Base-by-base conservation (phyloP, 2,329 filamentous ascomycete species). In the Alternaria metachromatica region DNA sequence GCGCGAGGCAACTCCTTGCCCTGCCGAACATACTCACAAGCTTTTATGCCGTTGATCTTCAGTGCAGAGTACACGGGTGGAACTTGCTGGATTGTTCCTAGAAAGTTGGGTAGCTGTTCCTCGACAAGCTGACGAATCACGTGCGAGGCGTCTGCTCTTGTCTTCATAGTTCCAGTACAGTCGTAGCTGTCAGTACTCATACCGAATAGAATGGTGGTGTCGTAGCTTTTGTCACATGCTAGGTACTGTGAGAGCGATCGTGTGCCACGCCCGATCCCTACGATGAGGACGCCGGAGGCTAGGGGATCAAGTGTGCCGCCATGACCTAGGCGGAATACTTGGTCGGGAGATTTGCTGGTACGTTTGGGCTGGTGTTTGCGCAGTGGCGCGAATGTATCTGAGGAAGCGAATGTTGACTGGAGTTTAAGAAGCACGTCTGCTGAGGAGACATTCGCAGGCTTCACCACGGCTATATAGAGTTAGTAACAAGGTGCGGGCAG, bases 231-330 rank as follows among this genome's bases (percentile, higher is more conserved):
- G 8, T 48, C 73, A 55, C 74, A 73, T 11, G 66, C 65, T 8
- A 78, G 66, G 54, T 72, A 78, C 5, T 62, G 64, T 20, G 70
- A 67, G 2, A 78, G 62, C 3, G 73, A 64, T 51, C 76, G 77
- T 1, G 76, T 78, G 44, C 74, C 76, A 43, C 75, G 62, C 4
- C 75, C 75, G 15, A 78, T 72, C 10, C 73, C 76, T 9, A 77
- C 62, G 23, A 78, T 76, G 15, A 78, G 70, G 2, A 78, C 67
- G 18, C 76, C 75, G 4, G 73, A 61, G 11, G 76, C 76, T 3
- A 78, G 57, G 2, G 76, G 75, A 43, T 78, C 76, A 6, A 78
- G 63, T 0, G 76, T 78, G 6, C 75, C 75, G 33, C 74, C 75
- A 41, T 78, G 75, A 4, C 75, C 75, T 49, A 78, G 66, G 21